Evolutionary conservation across 139 green algal species (phyloP).

Genomic region (Dunaliella primolecta): DNA sequence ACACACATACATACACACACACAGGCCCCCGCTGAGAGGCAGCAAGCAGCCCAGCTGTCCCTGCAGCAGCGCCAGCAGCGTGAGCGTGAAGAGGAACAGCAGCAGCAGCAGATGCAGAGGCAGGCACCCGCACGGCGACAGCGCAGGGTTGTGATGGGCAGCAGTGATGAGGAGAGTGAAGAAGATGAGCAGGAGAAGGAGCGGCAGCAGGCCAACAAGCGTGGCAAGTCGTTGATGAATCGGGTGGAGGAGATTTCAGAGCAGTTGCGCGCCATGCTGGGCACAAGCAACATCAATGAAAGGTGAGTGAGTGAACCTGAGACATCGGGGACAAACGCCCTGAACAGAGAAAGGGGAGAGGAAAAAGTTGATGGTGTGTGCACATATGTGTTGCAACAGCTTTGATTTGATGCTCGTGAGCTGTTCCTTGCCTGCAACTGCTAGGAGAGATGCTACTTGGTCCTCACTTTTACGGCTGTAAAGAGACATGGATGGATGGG

Average conservation of each 20-base stretch:
- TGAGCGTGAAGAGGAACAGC: too few relatives aligned
- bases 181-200: conserved; percentile 8
- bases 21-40: not conserved
- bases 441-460: too few relatives aligned
- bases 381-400: too few relatives aligned
- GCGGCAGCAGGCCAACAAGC: conserved; percentile 15
- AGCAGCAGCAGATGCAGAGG: not conserved
- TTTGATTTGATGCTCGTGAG: too few relatives aligned
- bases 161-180: conserved; percentile 3
- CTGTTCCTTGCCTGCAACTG: too few relatives aligned
- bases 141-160: not conserved
- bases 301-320: too few relatives aligned
- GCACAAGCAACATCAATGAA: not conserved
- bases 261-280: conserved; percentile 23
- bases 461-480: too few relatives aligned
- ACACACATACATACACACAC: not conserved
- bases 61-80: conserved; percentile 13
- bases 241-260: conserved; percentile 26
- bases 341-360: too few relatives aligned
- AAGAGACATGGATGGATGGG: too few relatives aligned
- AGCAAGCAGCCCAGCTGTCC: not conserved
- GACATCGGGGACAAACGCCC: too few relatives aligned
- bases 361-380: too few relatives aligned
- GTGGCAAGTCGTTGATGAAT: conserved; percentile 10
- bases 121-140: not conserved